Conservation (phyloP, 1,139 yeast genomes). For the Debaryomyces sp. region DNA sequence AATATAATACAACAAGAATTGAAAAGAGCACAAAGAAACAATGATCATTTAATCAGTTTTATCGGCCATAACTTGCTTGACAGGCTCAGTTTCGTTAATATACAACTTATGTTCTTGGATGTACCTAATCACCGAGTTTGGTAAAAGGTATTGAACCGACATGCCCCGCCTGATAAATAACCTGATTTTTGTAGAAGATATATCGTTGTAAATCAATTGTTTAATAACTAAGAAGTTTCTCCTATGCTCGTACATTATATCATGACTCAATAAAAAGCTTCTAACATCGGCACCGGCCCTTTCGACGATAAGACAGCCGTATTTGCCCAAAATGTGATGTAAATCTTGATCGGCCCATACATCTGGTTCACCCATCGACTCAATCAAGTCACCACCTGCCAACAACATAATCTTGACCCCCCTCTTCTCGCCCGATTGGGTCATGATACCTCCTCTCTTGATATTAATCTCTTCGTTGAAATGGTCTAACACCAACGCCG, state of each 20-base stretch:
- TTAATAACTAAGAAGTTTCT: slow-evolving; percentile 92
- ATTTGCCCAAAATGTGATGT: slow-evolving; percentile 91
- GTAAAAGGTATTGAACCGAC: slow-evolving; percentile 94
- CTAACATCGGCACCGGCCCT: slow-evolving; percentile 96
- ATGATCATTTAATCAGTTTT: slow-evolving; percentile 35
- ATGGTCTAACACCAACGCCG: slow-evolving; percentile 95
- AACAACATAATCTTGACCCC: slow-evolving; percentile 94
- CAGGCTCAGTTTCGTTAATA: slow-evolving; percentile 87
- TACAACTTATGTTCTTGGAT: slow-evolving; percentile 91
- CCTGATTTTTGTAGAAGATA: slow-evolving; percentile 91
- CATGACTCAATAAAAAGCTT: slow-evolving; percentile 87
- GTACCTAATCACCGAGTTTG: slow-evolving; percentile 92
- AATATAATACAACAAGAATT: slow-evolving; percentile 6
- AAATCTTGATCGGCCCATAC: slow-evolving; percentile 98
- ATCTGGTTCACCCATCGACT: slow-evolving; percentile 99
- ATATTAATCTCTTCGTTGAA: slow-evolving; percentile 94
- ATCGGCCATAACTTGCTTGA: slow-evolving; percentile 79
- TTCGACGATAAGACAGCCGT: slow-evolving; percentile 95
- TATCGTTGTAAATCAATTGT: slow-evolving; percentile 94
- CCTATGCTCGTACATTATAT: slow-evolving; percentile 95
- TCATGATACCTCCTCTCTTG: slow-evolving; percentile 82
- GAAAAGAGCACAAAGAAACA: not conserved
- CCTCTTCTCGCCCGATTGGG: slow-evolving; percentile 70
- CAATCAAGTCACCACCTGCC: slow-evolving; percentile 97
- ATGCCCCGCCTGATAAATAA: slow-evolving; percentile 90